Conservation (phyloP, 441 rosid species). For the Corymbia citriodora region DNA sequence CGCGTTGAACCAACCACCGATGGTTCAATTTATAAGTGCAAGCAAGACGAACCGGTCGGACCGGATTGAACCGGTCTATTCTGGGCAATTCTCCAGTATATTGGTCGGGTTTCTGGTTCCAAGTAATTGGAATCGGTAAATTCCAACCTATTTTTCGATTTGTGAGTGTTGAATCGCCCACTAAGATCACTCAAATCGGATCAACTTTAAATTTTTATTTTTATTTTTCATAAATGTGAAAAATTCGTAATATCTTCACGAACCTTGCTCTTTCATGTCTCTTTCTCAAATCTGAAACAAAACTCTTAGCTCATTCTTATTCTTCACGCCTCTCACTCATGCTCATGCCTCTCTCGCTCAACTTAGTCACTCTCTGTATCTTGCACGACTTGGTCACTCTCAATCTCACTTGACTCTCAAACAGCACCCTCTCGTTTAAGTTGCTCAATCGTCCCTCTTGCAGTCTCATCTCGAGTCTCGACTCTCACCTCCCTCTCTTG, state of each 20-base stretch:
- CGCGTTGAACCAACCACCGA: not conserved
- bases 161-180: not conserved
- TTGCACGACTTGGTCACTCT: not conserved
- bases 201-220: too few species aligned
- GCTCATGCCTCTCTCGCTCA: not conserved
- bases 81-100: too few species aligned
- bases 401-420: not conserved
- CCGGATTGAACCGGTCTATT: too few species aligned
- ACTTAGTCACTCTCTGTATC: not conserved
- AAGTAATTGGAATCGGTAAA: not conserved
- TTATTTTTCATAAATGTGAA: too few species aligned
- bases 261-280: not conserved
- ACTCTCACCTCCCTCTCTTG: not conserved
- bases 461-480: not conserved
- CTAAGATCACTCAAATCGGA: too few species aligned
- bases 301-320: not conserved
- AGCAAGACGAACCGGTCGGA: too few species aligned
- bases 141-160: too few species aligned
- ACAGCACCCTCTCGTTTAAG: not conserved
- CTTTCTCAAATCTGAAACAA: too few species aligned
- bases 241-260: too few species aligned
- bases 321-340: not conserved
- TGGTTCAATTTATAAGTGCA: not conserved
- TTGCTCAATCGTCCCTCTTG: not conserved
- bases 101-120: not conserved